A percentile compares a stretch with the other conserved stretches of the same genome.
Evolutionary conservation across 768 basidiomycete species (phyloP).

Genomic region (Leccinum sublutescens): DNA sequence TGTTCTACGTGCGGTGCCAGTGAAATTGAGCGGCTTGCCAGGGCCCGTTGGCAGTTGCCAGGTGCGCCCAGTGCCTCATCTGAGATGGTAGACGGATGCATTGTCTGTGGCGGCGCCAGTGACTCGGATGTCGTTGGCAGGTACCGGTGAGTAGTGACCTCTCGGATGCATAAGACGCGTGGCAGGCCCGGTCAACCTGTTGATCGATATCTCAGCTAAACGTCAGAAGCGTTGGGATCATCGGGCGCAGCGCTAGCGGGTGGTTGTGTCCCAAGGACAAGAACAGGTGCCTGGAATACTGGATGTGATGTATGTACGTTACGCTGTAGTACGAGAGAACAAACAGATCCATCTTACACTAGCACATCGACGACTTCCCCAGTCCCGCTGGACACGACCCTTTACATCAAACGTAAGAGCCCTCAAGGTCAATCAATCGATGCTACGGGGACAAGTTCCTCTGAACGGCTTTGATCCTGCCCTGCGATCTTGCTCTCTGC

Average conservation of each 20-base stretch:
- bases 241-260: no score
- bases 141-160: not conserved
- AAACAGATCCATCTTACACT: not conserved
- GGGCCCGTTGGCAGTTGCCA: not conserved
- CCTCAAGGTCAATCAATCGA: constrained; percentile 5
- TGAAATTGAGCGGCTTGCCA: not conserved
- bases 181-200: no score
- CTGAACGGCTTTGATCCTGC: constrained; percentile 16
- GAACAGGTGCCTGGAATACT: not conserved
- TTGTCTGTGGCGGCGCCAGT: no score
- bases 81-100: not conserved
- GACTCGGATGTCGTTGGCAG: not conserved
- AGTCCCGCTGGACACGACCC: not conserved
- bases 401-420: not conserved
- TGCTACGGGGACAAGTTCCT: constrained; percentile 2
- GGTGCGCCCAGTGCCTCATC: not conserved
- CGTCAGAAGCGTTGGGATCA: no score
- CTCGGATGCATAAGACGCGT: no score
- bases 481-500: constrained; percentile 19
- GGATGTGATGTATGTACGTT: not conserved
- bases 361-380: not conserved
- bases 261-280: not conserved
- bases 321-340: not conserved
- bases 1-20: not conserved
- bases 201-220: no score